These are phyloP conservation scores for Dothideomycetes sp. DNA, from an alignment of 2,329 filamentous ascomycete genomes.

Conservation along the genomic window DNA sequence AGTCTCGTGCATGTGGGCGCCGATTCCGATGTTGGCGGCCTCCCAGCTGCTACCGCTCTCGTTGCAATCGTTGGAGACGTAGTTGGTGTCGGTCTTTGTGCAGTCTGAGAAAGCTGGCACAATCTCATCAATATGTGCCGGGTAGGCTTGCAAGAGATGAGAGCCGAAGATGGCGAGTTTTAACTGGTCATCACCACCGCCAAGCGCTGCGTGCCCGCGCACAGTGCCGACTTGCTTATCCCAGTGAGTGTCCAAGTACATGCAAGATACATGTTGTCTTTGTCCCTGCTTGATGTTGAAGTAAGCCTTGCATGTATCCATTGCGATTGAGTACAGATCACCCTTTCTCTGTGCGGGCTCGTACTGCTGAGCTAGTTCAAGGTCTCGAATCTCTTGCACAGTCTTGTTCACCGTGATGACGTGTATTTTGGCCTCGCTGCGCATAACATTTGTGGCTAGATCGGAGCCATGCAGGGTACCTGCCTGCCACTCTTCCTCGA, in stretches of 20 bases:
- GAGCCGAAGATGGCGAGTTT: conserved; percentile 87
- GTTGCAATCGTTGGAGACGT: conserved; percentile 74
- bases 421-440: conserved; percentile 85
- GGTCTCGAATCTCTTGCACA: conserved; percentile 67
- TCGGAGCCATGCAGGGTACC: conserved; percentile 73
- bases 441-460: conserved; percentile 57
- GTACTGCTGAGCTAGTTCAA: conserved; percentile 71
- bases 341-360: conserved; percentile 56
- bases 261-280: conserved; percentile 75
- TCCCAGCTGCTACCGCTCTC: conserved; percentile 91
- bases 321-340: conserved; percentile 66
- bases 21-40: conserved; percentile 86
- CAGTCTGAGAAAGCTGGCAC: conserved; percentile 83
- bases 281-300: conserved; percentile 67
- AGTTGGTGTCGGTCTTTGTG: conserved; percentile 71
- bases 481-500: conserved; percentile 89
- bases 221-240: conserved; percentile 60
- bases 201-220: conserved; percentile 73
- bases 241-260: conserved; percentile 85
- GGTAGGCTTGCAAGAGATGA: conserved; percentile 84
- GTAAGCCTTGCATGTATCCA: conserved; percentile 65
- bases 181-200: conserved; percentile 60
- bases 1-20: conserved; percentile 82
- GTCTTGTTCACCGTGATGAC: conserved; percentile 75
- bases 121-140: conserved; percentile 78